These are phyloP conservation scores for Eleusine coracana DNA, from an alignment of 176 grass and related monocot genomes.

Conservation along the genomic window DNA sequence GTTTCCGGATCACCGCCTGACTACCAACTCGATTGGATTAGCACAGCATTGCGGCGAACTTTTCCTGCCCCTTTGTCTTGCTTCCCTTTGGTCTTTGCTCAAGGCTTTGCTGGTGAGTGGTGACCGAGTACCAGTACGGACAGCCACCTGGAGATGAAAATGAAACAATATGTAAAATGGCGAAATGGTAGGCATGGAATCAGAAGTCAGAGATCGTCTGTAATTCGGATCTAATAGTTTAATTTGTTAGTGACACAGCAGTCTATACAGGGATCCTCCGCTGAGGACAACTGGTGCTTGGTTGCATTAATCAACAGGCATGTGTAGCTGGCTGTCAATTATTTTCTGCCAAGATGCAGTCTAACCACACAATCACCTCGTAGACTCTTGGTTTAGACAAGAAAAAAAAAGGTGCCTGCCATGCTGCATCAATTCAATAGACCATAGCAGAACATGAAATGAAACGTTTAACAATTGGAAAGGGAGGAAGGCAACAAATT, in stretches of 20 bases:
- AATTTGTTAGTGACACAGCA: background rate
- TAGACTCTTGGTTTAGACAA: too few species aligned
- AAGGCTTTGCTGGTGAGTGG: background rate
- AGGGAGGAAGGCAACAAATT: background rate
- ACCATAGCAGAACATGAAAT: background rate
- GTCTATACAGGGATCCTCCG: background rate
- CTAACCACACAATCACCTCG: background rate
- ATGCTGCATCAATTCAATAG: background rate
- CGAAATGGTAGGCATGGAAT: background rate
- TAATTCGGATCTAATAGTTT: background rate
- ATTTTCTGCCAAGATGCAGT: background rate
- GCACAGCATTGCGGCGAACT: background rate
- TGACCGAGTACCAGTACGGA: background rate
- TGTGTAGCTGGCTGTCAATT: background rate
- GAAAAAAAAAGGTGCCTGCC: background rate
- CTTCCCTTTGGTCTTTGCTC: background rate
- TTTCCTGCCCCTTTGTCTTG: background rate
- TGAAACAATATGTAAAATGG: background rate
- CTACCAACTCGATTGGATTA: background rate
- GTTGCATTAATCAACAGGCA: background rate
- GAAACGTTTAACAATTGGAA: background rate
- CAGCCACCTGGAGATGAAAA: background rate
- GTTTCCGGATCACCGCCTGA: background rate
- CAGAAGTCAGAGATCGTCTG: slow-evolving; percentile 6
- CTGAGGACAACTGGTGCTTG: background rate